Conservation (phyloP, 2,329 filamentous ascomycete genomes). For the Ciborinia camelliae region DNA sequence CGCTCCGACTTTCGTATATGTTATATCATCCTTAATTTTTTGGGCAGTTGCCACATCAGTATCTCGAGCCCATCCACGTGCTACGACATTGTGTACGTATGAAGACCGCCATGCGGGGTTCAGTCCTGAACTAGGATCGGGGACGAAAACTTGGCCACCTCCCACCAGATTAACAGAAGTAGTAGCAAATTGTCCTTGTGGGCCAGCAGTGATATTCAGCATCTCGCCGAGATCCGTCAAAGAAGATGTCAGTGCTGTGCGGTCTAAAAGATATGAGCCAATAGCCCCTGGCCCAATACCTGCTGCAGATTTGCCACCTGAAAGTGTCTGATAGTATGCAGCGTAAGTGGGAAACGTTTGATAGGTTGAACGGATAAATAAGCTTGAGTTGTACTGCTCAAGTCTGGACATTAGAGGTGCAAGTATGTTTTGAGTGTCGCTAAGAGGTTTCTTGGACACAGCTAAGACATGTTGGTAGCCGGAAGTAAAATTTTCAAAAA, state of each 20-base stretch:
- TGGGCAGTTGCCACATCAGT: background rate
- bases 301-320: constrained; percentile 27
- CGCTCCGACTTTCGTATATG: constrained; percentile 26
- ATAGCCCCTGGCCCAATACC: constrained; percentile 24
- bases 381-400: constrained; percentile 7
- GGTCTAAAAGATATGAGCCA: constrained; percentile 36
- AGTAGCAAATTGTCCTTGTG: constrained; percentile 27
- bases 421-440: constrained; percentile 27
- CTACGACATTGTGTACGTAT: constrained; percentile 26
- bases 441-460: constrained; percentile 32
- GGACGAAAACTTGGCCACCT: constrained; percentile 35
- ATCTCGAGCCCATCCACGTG: constrained; percentile 13
- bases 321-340: constrained; percentile 36
- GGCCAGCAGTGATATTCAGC: constrained; percentile 34
- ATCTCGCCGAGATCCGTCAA: constrained; percentile 26
- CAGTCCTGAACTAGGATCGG: constrained; percentile 33
- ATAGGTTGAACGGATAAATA: constrained; percentile 22
- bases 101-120: constrained; percentile 36
- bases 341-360: constrained; percentile 30
- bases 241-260: constrained; percentile 26
- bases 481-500: constrained; percentile 32
- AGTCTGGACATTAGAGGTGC: constrained; percentile 12
- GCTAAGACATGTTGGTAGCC: constrained; percentile 36
- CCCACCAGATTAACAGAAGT: constrained; percentile 35
- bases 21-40: constrained; percentile 17